These are phyloP conservation scores for Nasturtium officinale DNA, from an alignment of 345 rosid genomes.

Conservation along the genomic window DNA sequence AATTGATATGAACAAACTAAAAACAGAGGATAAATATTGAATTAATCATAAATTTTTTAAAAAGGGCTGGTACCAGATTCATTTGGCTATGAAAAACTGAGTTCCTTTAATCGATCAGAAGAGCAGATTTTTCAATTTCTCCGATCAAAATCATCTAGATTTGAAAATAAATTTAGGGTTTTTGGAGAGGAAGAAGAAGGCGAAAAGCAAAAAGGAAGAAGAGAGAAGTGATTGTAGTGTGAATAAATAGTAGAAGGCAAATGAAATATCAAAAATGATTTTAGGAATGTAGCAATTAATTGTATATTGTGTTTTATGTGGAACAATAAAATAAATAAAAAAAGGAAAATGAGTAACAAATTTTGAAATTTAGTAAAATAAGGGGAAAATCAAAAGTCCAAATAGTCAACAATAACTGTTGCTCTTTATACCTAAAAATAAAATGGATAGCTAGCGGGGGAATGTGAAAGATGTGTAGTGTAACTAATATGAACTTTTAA, in stretches of 20 bases:
- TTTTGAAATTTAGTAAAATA: constrained; percentile 14
- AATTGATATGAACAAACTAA: constrained; percentile 25
- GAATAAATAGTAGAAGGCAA: constrained; percentile 37
- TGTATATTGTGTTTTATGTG: constrained; percentile 22
- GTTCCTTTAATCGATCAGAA: constrained; percentile 26
- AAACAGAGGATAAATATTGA: constrained; percentile 12
- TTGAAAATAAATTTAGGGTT: constrained; percentile 24
- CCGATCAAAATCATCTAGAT: constrained; percentile 1
- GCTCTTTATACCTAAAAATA: constrained; percentile 31
- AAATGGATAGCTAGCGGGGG: constrained; percentile 34
- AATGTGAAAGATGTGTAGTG: constrained; percentile 30
- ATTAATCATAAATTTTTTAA: background rate
- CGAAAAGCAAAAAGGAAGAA: constrained; percentile 29
- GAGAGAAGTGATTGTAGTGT: constrained; percentile 30
- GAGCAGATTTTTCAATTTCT: background rate
- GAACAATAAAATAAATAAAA: constrained; percentile 13
- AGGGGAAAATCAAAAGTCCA: constrained; percentile 41
- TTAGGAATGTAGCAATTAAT: constrained; percentile 41
- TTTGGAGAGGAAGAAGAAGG: constrained; percentile 34
- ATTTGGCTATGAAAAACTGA: constrained; percentile 28
- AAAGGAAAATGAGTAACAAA: constrained; percentile 10
- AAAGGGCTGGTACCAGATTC: constrained; percentile 40
- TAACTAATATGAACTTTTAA: constrained; percentile 10
- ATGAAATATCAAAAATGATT: constrained; percentile 9
- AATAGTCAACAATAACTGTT: constrained; percentile 43